These are phyloP conservation scores for Pseudogymnoascus sp. DNA, from an alignment of 2,329 filamentous ascomycete species.

Conservation along the genomic window DNA sequence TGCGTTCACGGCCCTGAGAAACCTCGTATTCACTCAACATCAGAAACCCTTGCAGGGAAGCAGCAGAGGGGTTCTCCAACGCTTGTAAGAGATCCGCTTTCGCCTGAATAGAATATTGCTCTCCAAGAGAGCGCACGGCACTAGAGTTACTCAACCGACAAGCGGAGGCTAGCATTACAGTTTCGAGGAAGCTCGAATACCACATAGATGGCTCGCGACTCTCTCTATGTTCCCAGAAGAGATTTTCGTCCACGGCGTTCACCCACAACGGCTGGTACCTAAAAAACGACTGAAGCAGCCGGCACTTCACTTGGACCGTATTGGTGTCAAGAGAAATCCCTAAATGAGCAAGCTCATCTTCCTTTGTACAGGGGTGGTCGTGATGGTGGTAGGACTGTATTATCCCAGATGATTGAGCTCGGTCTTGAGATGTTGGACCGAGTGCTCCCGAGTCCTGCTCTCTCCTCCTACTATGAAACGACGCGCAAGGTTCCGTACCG, in stretches of 20 bases:
- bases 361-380: not conserved
- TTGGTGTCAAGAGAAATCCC: constrained; percentile 4
- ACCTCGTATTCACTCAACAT: constrained; percentile 8
- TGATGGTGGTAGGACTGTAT: not conserved
- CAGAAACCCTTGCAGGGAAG: constrained; percentile 8
- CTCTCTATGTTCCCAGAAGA: not conserved
- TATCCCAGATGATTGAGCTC: not conserved
- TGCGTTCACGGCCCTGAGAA: not conserved
- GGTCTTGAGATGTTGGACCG: not conserved
- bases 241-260: not conserved
- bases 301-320: not conserved
- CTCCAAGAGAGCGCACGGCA: not conserved
- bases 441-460: not conserved
- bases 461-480: not conserved
- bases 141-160: constrained; percentile 6
- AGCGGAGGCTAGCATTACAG: constrained; percentile 1
- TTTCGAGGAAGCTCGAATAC: constrained; percentile 3
- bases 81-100: not conserved
- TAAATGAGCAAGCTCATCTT: not conserved
- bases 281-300: constrained; percentile 7
- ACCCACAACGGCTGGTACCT: constrained; percentile 8
- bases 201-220: not conserved
- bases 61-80: constrained; percentile 1
- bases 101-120: not conserved
- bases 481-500: not conserved